phyloP scores from a whole-genome alignment of 306 rosid genomes.

The Elaeagnus macrophylla region DNA sequence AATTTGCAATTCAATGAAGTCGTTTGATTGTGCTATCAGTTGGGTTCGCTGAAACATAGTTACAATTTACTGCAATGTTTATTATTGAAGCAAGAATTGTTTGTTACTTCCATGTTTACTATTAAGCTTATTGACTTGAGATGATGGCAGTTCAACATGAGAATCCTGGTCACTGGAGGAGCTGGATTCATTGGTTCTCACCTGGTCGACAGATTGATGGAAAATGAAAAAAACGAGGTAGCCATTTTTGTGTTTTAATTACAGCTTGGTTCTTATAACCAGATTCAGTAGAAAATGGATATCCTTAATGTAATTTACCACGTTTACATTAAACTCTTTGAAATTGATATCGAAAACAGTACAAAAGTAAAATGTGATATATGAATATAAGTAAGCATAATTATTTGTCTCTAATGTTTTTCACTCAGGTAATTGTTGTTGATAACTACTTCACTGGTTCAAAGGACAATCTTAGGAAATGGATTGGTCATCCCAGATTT shows the following conservation, averaged over 20 bases:
- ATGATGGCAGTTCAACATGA: slow-evolving; percentile 68
- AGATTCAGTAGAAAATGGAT: slow-evolving; percentile 1
- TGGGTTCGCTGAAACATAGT: too few species aligned
- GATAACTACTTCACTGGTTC: slow-evolving; percentile 96
- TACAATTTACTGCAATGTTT: not conserved
- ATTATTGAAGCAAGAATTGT: not conserved
- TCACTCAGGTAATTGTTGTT: slow-evolving; percentile 69
- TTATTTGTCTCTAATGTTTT: not conserved
- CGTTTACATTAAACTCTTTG: not conserved
- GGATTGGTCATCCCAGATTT: slow-evolving; percentile 97
- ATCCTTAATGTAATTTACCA: too few species aligned
- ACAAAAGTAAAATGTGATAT: not conserved
- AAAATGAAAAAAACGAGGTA: slow-evolving; percentile 91
- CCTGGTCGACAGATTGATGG: slow-evolving; percentile 91
- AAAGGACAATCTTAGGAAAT: slow-evolving; percentile 76
- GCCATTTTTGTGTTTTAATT: not conserved
- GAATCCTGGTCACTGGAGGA: slow-evolving; percentile 93
- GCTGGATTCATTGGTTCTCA: slow-evolving; percentile 99
- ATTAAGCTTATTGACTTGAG: slow-evolving; percentile 12
- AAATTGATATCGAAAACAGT: not conserved
- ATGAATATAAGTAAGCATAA: slow-evolving; percentile 1
- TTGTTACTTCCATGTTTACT: not conserved
- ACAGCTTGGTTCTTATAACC: not conserved
- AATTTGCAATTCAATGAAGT: too few species aligned
- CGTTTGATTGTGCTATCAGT: too few species aligned